Evolutionary conservation across 331 rosid genomes (phyloP), one percentile per base, ranked within the genome.

Genomic region (Phaseolus coccineus): DNA sequence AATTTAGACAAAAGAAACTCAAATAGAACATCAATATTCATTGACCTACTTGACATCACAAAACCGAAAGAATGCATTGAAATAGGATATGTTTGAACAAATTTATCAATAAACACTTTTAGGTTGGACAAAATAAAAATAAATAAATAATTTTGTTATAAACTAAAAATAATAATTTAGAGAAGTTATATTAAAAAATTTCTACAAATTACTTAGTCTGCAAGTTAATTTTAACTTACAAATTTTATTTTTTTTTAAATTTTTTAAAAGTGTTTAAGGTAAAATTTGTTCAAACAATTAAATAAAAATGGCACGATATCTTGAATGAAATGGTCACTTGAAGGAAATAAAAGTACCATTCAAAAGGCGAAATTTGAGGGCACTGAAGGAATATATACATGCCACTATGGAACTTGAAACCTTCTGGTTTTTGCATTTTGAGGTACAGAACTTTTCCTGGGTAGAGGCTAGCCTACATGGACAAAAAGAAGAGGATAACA

Each of bases 331-430:
- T 15, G 65, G 72, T 69, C 65, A 6, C 25, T 3, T 15, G 61
- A 61, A 27, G 35, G 37, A 30, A 64, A 52, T 27, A 14, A 8
- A 31, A 42, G 79, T 81, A 92, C 98, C 97, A 94, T 92, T 94
- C 92, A 69, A 94, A 83, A 42, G 91, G 69, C 24, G 98, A 92
- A 61, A 92, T 89, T 82, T 92, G 97, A 73, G 97, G 96, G 90
- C 98, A 94, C 77, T 90, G 98, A 56, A 94, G 85, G 89, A 89
- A 85, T 80, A 88, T 89, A 73, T 90, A 90, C 98, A 94, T 94
- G 87, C 98, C 98, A 84, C 98, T 87, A 40, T 53, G 85, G 89
- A 87, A 90, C 85, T 74, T 87, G 56, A 94, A 92, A 62, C 92
- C 88, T 71, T 88, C 92, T 70, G 98, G 98, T 72, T 92, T 94